Evolutionary conservation across 2,329 filamentous ascomycete genomes (phyloP).

Genomic region (Pseudogymnoascus sp.): DNA sequence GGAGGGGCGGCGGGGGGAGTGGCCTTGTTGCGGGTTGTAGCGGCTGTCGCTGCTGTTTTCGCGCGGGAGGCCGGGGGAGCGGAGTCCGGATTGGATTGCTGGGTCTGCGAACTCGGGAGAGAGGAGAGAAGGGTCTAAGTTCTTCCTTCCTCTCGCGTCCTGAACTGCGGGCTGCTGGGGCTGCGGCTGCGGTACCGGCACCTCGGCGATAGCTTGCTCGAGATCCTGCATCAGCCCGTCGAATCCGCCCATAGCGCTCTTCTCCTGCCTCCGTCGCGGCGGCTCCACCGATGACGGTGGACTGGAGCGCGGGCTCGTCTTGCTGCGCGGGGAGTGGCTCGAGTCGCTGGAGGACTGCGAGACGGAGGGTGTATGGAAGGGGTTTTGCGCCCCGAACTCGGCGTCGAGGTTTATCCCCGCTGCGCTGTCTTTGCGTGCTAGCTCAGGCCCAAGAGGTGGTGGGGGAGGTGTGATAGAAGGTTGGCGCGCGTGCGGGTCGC

Average conservation of each 20-base stretch:
- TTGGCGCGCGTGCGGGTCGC: neutral
- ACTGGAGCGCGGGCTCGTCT: conserved; percentile 53
- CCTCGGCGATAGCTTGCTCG: neutral
- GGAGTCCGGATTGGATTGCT: conserved; percentile 32
- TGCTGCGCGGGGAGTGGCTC: conserved; percentile 48
- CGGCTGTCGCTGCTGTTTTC: neutral
- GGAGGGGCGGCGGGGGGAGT: neutral
- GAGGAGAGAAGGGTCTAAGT: conserved; percentile 14
- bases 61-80: conserved; percentile 27
- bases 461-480: neutral
- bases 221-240: neutral
- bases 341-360: conserved; percentile 60
- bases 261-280: neutral
- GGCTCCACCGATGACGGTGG: conserved; percentile 36
- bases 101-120: conserved; percentile 39
- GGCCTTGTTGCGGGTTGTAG: conserved; percentile 9
- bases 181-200: neutral
- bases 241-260: neutral
- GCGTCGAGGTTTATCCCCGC: conserved; percentile 43
- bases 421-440: neutral
- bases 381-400: conserved; percentile 53
- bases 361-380: conserved; percentile 54
- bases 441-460: conserved; percentile 17
- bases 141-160: neutral
- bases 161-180: neutral